Evolutionary conservation across 768 basidiomycete species (phyloP), one percentile per base, ranked within the genome.

Genomic region (Tephrocybe sp.): DNA sequence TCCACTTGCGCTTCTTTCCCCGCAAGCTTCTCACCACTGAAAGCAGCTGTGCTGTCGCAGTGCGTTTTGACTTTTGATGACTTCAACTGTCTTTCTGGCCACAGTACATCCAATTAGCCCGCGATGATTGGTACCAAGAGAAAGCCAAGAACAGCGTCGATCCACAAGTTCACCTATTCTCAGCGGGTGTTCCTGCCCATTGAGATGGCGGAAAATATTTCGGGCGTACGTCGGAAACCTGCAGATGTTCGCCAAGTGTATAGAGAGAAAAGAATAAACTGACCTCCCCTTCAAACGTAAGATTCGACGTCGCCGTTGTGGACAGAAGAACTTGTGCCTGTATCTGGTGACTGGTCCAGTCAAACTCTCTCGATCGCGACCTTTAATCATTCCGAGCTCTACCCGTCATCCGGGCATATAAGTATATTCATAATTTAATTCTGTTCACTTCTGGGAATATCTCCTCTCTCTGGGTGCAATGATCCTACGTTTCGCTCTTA

Each of bases 401-500:
- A 38, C 38, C 52, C 52, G 46, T 39, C 25, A 19, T 15, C 7
- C n/a, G n/a, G n/a, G n/a, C n/a, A n/a, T n/a, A n/a, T n/a, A n/a
- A n/a, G n/a, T n/a, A n/a, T n/a, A n/a, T n/a, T n/a, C n/a, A n/a
- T n/a, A n/a, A n/a, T n/a, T n/a, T n/a, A n/a, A n/a, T n/a, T n/a
- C n/a, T n/a, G 36, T 4, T 18, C 12, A 12, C 12, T 5, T 23
- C n/a, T n/a, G n/a, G n/a, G n/a, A n/a, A n/a, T n/a, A n/a, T n/a
- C n/a, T n/a, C n/a, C n/a, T n/a, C n/a, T n/a, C 46, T 45, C 27
- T 29, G 5, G 16, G 42, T 22, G 33, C 21, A 9, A 61, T 61
- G 59, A 51, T 54, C 43, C 37, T 54, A 47, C 49, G 50, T 38
- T 16, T 55, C 42, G 57, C 53, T 8, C 46, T 70, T 18, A 58